Percentiles rank a stretch among this genome's conserved stretches.
Evolutionary conservation across 148 eudicot species (phyloP).

Genomic region (Vaccinium corymbosum): DNA sequence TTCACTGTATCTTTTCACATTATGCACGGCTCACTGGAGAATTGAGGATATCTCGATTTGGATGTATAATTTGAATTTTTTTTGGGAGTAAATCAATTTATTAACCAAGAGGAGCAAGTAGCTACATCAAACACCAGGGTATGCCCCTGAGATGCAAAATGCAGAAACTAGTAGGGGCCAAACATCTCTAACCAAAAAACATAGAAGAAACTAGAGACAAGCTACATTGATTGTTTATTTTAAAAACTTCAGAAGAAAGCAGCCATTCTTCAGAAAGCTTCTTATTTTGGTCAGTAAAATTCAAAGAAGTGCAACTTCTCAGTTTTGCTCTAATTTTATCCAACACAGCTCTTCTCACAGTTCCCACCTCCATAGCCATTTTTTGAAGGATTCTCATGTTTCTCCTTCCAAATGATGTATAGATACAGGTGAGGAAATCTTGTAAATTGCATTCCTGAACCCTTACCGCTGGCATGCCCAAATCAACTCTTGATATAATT

Average conservation of each 20-base stretch:
- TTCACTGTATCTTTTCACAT: neutral
- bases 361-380: neutral
- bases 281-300: neutral
- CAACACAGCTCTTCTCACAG: neutral
- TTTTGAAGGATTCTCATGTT: neutral
- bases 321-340: neutral
- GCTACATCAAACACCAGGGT: neutral
- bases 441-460: neutral
- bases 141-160: neutral
- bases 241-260: neutral
- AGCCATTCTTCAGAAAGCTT: neutral
- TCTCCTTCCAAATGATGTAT: neutral
- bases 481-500: neutral
- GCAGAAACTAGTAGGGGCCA: neutral
- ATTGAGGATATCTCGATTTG: neutral
- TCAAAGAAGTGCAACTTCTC: neutral
- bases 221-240: neutral
- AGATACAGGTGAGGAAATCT: neutral
- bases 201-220: neutral
- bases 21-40: neutral
- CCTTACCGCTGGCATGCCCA: neutral
- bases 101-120: neutral
- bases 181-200: neutral
- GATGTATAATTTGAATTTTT: neutral
- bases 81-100: neutral